Evolutionary conservation across 371 early-diverging fungal genomes (phyloP), one percentile per base, ranked within the genome.

Genomic region (Nematocida sp.): DNA sequence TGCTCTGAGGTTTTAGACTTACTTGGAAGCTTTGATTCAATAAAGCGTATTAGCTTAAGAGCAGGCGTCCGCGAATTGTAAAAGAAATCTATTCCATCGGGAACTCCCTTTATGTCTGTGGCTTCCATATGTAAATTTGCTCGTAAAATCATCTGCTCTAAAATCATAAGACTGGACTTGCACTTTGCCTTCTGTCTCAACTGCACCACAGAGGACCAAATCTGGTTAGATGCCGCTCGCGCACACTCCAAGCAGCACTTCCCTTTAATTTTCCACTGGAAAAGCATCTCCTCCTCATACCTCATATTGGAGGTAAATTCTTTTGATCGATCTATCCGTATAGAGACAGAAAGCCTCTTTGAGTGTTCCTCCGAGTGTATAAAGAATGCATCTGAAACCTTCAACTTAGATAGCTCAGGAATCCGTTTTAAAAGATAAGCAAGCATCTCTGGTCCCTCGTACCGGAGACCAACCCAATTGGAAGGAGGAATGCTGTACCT

Each of bases 361-460:
- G 91, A 90, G 85, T 97, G 95, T 39, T 95, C 95, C 83, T 97
- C 97, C 0, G 98, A 96, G 92, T 94, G 95, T 48, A 94, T 89
- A 80, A 99, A 99, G 35, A 91, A 90, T 1, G 97, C 94, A 81
- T 97, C 97, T 36, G 94, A 88, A 65, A 99, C 86, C 26, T 94
- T 88, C 23, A 95, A 92, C 77, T 89, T 89, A 51, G 94, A 86
- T 18, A 83, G 30, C 11, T 79, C 69, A 18, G 66, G 78, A 32
- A 79, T 78, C 81, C 90, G 91, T 84, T 93, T 93, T 39, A 99
- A 81, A 79, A 94, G 92, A 47, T 95, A 85, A 0, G 94, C 89
- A 56, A 99, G 84, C 48, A 99, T 85, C 82, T 97, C 97, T 66
- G 91, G 86, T 54, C 89, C 89, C 85, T 97, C 96, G 56, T 94